These are phyloP conservation scores for Botryosphaeria dothidea DNA, from an alignment of 2,329 filamentous ascomycete genomes.

Conservation along the genomic window DNA sequence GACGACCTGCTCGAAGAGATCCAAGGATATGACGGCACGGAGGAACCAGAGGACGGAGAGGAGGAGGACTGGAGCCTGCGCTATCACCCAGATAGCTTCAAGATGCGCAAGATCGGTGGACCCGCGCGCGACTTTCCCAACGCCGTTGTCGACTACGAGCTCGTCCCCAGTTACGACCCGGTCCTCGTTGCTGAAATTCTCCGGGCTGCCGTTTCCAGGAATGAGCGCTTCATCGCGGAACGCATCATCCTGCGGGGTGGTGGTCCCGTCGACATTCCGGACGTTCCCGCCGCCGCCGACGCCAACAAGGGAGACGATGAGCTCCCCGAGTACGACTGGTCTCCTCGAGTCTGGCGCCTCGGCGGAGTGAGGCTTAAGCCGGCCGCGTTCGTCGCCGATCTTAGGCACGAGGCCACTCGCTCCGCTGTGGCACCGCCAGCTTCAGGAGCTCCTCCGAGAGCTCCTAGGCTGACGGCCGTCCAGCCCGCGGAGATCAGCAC, in stretches of 20 bases:
- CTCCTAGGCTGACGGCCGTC: slow-evolving; percentile 4
- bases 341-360: slow-evolving; percentile 6
- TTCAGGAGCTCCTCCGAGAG: background rate
- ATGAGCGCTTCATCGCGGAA: slow-evolving; percentile 4
- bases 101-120: slow-evolving; percentile 5
- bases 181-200: background rate
- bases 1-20: slow-evolving; percentile 9
- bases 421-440: background rate
- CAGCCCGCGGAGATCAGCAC: background rate
- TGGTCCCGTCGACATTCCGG: background rate
- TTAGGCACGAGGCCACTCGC: background rate
- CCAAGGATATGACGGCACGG: slow-evolving; percentile 6
- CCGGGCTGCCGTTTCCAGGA: background rate
- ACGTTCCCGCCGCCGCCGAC: background rate
- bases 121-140: background rate
- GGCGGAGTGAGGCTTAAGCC: background rate
- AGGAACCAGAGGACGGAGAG: background rate
- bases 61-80: background rate
- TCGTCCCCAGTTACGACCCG: background rate
- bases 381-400: background rate
- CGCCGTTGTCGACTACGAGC: slow-evolving; percentile 1
- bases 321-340: slow-evolving; percentile 6
- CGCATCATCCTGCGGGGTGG: slow-evolving; percentile 11
- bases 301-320: background rate
- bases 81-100: slow-evolving; percentile 12